Base-by-base conservation (phyloP, 768 basidiomycete genomes). In the Tylopilus sp. region DNA sequence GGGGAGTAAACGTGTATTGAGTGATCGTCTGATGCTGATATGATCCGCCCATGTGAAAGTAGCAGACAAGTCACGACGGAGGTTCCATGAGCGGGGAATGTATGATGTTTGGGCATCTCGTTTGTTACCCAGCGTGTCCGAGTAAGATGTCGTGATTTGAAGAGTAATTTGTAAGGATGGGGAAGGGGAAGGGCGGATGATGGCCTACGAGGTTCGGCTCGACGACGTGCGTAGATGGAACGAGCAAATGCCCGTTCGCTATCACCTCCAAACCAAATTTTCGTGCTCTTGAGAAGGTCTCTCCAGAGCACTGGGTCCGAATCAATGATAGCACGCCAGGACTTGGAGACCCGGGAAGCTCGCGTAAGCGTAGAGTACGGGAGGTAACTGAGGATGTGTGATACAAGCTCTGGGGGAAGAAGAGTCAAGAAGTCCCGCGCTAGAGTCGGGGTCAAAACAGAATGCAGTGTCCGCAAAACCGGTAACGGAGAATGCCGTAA, bases 1-100 rank as follows among this genome's bases (percentile, higher is more conserved):
- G 92, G 94, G 22, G 87, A 88, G 68, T 96, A 98, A 42, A 99
- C 85, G 64, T 95, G 91, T 64, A 98, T 97, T 4, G 92, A 90
- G 62, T 98, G 92, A 71, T 98, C 95, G 70, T 99, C 96, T 1
- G 93, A 96, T 12, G 96, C 95, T 12, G 92, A 94, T 63, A 99
- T 92, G 72, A 99, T 92, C 55, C 95, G 92, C 28, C 90, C 89
- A 55, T 85, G 84, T 45, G 96, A 97, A 74, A 99, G 92, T 62
- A 98, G 82, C 42, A 98, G 83, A 69, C 94, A 97, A 37, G 96
- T 99, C 67, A 99, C 93, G 56, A 98, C 96, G 22, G 87, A 85
- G 41, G 82, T 82, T 1, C 92, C 92, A 61, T 94, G 90, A 12
- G 94, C 94, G 1, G 87, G 79, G 74, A 98, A 96, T 5, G 86